phyloP scores from a whole-genome alignment of 2,329 filamentous ascomycete genomes.

The Stachybotrys elegans region DNA sequence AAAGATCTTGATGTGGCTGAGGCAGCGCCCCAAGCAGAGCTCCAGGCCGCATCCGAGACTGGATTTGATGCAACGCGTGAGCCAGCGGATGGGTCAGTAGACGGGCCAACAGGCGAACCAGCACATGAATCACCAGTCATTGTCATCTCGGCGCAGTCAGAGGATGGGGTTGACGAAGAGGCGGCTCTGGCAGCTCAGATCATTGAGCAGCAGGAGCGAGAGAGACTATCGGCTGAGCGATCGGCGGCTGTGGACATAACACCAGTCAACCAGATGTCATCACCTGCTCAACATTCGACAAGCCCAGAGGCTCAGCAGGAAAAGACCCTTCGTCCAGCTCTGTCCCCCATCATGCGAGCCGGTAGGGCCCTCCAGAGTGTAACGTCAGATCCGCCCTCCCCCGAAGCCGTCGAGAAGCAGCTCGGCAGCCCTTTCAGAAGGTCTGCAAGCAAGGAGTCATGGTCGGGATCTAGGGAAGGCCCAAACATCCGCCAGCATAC shows the following conservation, averaged over 20 bases:
- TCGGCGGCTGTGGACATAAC: slow-evolving; percentile 21
- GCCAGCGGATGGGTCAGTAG: no score
- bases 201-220: no score
- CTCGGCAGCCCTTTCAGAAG: slow-evolving; percentile 52
- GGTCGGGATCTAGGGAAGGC: slow-evolving; percentile 20
- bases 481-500: slow-evolving; percentile 19
- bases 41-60: no score
- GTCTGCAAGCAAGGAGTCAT: slow-evolving; percentile 29
- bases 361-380: slow-evolving; percentile 53
- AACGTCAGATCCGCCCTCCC: slow-evolving; percentile 54
- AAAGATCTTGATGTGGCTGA: no score
- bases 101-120: no score
- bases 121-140: not conserved
- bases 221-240: not conserved
- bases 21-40: no score
- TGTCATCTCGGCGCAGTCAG: not conserved
- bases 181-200: no score
- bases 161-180: not conserved
- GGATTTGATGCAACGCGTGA: no score
- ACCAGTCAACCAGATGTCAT: slow-evolving; percentile 31
- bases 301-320: slow-evolving; percentile 21
- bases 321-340: slow-evolving; percentile 33
- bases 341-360: slow-evolving; percentile 55
- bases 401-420: slow-evolving; percentile 43
- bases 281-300: slow-evolving; percentile 27